Percentiles rank a stretch among this genome's conserved stretches.
Conservation (phyloP, 1,284 basidiomycete genomes). For the Exobasidium rhododendri region DNA sequence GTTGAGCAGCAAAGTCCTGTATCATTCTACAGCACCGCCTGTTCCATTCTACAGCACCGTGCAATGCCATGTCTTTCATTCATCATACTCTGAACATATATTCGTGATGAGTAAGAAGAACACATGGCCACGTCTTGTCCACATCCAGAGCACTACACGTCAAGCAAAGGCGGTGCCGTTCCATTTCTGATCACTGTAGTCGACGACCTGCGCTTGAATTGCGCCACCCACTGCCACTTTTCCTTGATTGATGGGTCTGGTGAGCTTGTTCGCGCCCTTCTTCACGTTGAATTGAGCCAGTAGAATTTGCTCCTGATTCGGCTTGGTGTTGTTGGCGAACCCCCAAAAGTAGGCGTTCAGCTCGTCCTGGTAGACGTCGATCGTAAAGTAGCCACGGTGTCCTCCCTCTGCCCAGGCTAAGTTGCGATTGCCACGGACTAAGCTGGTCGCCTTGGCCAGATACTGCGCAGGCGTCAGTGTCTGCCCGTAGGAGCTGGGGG, state of each 20-base stretch:
- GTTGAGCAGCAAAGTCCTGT: no score
- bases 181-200: slow-evolving; percentile 31
- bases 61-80: no score
- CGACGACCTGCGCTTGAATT: slow-evolving; percentile 28
- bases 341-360: slow-evolving; percentile 64
- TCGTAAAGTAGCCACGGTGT: slow-evolving; percentile 63
- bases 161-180: slow-evolving; percentile 35
- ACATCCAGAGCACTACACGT: no score
- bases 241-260: slow-evolving; percentile 62
- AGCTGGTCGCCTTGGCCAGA: slow-evolving; percentile 49
- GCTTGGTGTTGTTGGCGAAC: slow-evolving; percentile 62
- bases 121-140: no score
- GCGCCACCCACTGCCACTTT: slow-evolving; percentile 27
- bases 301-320: slow-evolving; percentile 59
- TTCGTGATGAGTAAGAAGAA: no score
- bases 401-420: slow-evolving; percentile 68
- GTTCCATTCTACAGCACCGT: no score
- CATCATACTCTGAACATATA: no score
- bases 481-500: slow-evolving; percentile 61
- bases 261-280: slow-evolving; percentile 61
- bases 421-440: slow-evolving; percentile 61
- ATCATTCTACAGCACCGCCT: no score
- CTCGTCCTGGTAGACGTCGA: slow-evolving; percentile 25
- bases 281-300: slow-evolving; percentile 54
- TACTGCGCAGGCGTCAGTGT: slow-evolving; percentile 58